These are phyloP conservation scores for Oleoguttula mirabilis DNA, from an alignment of 495 filamentous ascomycete genomes.

Conservation along the genomic window DNA sequence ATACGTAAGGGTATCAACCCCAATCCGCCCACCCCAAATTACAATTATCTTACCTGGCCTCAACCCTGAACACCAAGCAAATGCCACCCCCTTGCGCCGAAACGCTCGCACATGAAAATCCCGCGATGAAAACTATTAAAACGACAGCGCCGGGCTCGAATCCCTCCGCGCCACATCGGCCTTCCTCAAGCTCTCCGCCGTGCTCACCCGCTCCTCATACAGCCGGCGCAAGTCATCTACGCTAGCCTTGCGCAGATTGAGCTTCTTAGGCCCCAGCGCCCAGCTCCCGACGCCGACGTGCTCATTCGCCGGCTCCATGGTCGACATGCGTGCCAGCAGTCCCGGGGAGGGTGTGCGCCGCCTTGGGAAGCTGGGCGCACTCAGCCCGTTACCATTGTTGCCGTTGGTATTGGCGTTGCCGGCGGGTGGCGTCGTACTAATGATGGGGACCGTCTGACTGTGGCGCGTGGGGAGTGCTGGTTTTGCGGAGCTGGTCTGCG, in stretches of 20 bases:
- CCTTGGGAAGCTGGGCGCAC: conserved; percentile 16
- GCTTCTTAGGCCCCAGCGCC: conserved; percentile 12
- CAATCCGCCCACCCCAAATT: too few species aligned
- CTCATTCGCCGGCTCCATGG: conserved; percentile 6
- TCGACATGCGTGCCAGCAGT: conserved; percentile 25
- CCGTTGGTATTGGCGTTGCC: neutral
- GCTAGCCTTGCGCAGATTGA: conserved; percentile 26
- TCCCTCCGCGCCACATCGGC: neutral
- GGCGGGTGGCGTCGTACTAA: conserved; percentile 6
- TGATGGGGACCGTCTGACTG: neutral
- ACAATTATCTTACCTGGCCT: too few species aligned
- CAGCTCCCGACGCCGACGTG: neutral
- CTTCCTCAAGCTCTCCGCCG: conserved; percentile 8
- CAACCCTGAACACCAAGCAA: too few species aligned
- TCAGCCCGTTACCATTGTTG: neutral
- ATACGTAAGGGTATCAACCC: too few species aligned
- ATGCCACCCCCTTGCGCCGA: too few species aligned
- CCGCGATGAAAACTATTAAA: too few species aligned
- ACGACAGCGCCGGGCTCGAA: too few species aligned
- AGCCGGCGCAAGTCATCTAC: conserved; percentile 32
- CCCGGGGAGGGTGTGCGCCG: conserved; percentile 25
- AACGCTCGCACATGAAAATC: too few species aligned
- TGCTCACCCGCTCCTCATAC: conserved; percentile 32
- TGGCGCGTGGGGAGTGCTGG: neutral
- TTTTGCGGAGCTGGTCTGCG: conserved; percentile 18